A percentile compares a stretch with the other conserved stretches of the same genome.
These are phyloP conservation scores for Zygoascus tannicola DNA, from an alignment of 805 yeast species.

Conservation along the genomic window DNA sequence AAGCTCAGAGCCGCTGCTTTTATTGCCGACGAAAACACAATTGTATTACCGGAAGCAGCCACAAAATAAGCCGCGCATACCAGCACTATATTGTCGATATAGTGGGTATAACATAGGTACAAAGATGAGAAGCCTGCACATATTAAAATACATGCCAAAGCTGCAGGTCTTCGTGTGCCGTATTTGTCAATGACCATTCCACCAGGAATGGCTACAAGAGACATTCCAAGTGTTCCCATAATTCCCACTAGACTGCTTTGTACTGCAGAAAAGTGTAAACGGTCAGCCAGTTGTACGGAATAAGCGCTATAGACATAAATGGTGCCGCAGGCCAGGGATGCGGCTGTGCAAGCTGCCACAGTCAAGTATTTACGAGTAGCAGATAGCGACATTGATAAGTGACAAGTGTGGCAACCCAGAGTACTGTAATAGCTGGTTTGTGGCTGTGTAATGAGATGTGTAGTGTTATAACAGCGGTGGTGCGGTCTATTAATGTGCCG, in stretches of 20 bases:
- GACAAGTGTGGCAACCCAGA: too few species aligned
- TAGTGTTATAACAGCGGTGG: too few species aligned
- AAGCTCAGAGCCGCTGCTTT: conserved; percentile 64
- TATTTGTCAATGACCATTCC: conserved; percentile 19
- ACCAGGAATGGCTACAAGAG: conserved; percentile 31
- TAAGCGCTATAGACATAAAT: conserved; percentile 60
- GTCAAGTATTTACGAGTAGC: conserved; percentile 5
- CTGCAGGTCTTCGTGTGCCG: conserved; percentile 31
- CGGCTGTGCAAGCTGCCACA: conserved; percentile 11
- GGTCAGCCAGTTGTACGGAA: conserved; percentile 58
- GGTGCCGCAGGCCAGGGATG: conserved; percentile 42
- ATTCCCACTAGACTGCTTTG: conserved; percentile 54
- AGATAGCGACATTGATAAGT: too few species aligned
- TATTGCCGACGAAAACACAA: conserved; percentile 52
- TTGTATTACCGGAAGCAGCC: conserved; percentile 62
- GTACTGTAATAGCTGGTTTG: too few species aligned
- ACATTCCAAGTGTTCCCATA: conserved; percentile 52
- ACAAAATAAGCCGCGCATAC: conserved; percentile 33
- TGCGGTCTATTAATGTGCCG: too few species aligned
- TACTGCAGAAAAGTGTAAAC: conserved; percentile 48
- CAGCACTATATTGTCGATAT: conserved; percentile 28
- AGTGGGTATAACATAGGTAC: conserved; percentile 36
- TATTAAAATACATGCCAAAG: conserved; percentile 42
- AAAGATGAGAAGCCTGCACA: conserved; percentile 48
- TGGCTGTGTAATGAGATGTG: too few species aligned